Evolutionary conservation across 495 filamentous ascomycete genomes (phyloP).

Genomic region (Neurospora sp.): DNA sequence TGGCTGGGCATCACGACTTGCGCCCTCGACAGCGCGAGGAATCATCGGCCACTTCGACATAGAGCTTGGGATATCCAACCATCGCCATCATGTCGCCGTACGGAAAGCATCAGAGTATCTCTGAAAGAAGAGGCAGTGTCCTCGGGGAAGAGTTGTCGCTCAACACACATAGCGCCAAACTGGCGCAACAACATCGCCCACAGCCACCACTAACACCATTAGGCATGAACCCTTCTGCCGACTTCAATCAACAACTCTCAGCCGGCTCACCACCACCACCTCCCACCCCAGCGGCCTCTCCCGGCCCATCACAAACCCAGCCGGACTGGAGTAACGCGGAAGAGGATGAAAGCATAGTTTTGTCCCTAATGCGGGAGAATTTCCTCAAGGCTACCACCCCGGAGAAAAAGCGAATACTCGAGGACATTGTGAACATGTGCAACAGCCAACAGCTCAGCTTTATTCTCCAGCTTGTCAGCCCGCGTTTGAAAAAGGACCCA

Average conservation of each 20-base stretch:
- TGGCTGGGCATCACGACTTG: not conserved
- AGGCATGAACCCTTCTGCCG: conserved; percentile 40
- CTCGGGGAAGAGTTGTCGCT: conserved; percentile 35
- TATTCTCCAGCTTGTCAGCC: conserved; percentile 85
- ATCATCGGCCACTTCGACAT: not conserved
- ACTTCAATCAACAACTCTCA: conserved; percentile 40
- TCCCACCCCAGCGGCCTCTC: conserved; percentile 47
- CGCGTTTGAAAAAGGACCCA: conserved; percentile 88
- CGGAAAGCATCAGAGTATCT: conserved; percentile 29
- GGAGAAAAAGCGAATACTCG: conserved; percentile 55
- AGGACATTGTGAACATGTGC: conserved; percentile 80
- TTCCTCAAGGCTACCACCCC: conserved; percentile 40
- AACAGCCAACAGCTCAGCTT: conserved; percentile 92
- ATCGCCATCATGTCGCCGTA: conserved; percentile 28
- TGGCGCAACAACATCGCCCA: conserved; percentile 34
- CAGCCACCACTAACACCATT: conserved; percentile 50
- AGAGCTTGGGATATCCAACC: not conserved
- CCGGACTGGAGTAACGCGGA: conserved; percentile 44
- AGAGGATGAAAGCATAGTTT: conserved; percentile 43
- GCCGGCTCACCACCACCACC: conserved; percentile 46
- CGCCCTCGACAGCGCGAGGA: not conserved
- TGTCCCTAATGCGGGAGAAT: conserved; percentile 38
- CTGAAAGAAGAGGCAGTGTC: conserved; percentile 33
- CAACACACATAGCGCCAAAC: conserved; percentile 35
- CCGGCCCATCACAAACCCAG: conserved; percentile 41